phyloP scores from a whole-genome alignment of 495 filamentous ascomycete species.

The Aspergillus ostianus region DNA sequence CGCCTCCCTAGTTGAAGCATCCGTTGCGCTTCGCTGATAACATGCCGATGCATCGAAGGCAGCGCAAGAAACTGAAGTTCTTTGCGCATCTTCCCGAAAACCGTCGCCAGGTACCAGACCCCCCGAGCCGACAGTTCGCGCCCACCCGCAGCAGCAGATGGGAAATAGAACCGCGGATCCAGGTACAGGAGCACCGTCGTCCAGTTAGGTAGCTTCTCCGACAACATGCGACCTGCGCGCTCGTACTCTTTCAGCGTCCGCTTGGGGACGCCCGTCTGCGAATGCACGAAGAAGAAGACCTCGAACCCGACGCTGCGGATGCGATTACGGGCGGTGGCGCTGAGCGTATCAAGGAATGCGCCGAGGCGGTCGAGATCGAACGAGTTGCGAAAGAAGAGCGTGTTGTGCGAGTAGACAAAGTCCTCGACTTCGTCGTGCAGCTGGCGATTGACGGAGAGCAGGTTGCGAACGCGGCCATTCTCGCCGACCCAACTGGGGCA shows the following conservation, averaged over 20 bases:
- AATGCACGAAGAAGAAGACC: slow-evolving; percentile 42
- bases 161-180: slow-evolving; percentile 40
- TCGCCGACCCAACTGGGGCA: slow-evolving; percentile 37
- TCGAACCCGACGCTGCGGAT: slow-evolving; percentile 45
- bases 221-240: slow-evolving; percentile 23
- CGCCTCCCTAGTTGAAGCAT: slow-evolving; percentile 21
- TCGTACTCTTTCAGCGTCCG: slow-evolving; percentile 36
- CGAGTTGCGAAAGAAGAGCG: slow-evolving; percentile 42
- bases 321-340: slow-evolving; percentile 28
- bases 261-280: slow-evolving; percentile 36
- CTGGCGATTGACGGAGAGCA: slow-evolving; percentile 37
- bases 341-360: slow-evolving; percentile 38
- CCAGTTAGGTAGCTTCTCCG: slow-evolving; percentile 29
- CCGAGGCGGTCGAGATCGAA: slow-evolving; percentile 38
- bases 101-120: slow-evolving; percentile 31
- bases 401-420: slow-evolving; percentile 39
- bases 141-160: slow-evolving; percentile 27
- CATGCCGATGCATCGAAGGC: slow-evolving; percentile 24
- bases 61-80: slow-evolving; percentile 34
- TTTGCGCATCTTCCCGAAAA: slow-evolving; percentile 27
- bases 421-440: slow-evolving; percentile 44
- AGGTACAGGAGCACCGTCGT: slow-evolving; percentile 33
- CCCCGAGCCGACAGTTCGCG: slow-evolving; percentile 32
- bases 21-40: slow-evolving; percentile 29
- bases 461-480: slow-evolving; percentile 30